Base-by-base conservation (phyloP, 2,329 filamentous ascomycete species). In the Pseudogymnoascus pannorum region DNA sequence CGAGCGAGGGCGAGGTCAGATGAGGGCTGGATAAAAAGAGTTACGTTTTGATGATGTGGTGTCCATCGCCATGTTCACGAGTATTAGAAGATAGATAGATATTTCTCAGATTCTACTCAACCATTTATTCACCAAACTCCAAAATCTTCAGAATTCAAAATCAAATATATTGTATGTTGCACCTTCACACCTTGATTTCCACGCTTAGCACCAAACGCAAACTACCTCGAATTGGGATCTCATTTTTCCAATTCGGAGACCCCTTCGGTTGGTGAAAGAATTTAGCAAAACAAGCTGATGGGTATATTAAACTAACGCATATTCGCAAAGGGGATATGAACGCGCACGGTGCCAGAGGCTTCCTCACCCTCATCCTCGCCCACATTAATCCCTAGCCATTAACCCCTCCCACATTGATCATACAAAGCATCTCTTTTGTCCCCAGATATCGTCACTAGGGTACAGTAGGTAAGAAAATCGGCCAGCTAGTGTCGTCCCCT, bases 251-350 rank as follows among this genome's bases (percentile, higher is more conserved):
- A 54, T 20, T 26, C 14, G 42, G 42, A 20, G 26, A 18, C 48
- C 20, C 26, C 26, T 31, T 31, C 48, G 26, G 48, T 54, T 54
- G 48, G 26, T 54, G 24, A 31, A 31, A 54, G 48, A 31, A 54
- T 54, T n/a, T 54, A 54, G 48, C 48, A 54, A 54, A 54, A 54
- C 48, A 54, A 54, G 48, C 24, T 31, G n/a, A 54, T 54, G 48
- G 48, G 48, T 54, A 54, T 54, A 54, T 54, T 54, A 54, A 18
- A 31, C 48, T 31, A 54, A 54, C 26, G 24, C 48, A 31, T 51
- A 29, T 54, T 54, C 48, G 48, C 24, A 51, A 22, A 54, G 48
- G 31, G 48, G 48, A 54, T 54, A 54, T 54, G 48, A 54, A 54
- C 48, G 48, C 48, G 26, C 48, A 54, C 48, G 18, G 48, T 54